These are phyloP conservation scores for Pulveroboletus sp. DNA, from an alignment of 1,284 basidiomycete genomes.

Conservation along the genomic window DNA sequence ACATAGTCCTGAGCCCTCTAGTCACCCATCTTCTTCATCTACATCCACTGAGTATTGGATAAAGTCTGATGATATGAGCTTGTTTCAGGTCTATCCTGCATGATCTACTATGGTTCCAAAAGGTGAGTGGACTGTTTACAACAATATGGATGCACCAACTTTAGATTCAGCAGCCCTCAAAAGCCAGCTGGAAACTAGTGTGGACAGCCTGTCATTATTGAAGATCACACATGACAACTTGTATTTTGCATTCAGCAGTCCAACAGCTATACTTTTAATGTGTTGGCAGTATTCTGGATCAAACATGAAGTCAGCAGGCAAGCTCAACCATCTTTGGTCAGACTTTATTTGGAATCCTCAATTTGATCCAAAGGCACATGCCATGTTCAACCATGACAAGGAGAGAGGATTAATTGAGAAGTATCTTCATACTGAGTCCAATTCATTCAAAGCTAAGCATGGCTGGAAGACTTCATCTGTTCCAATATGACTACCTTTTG, in stretches of 20 bases:
- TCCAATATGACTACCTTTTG: neutral
- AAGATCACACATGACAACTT: too few species aligned
- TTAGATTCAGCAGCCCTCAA: too few species aligned
- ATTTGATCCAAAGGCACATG: neutral
- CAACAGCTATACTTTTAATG: constrained; percentile 9
- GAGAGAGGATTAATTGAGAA: neutral
- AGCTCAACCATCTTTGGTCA: constrained; percentile 3
- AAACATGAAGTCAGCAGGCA: constrained; percentile 1
- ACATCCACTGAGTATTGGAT: too few species aligned
- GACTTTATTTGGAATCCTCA: neutral
- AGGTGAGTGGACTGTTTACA: too few species aligned
- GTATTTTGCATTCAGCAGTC: neutral
- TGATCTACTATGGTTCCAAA: too few species aligned
- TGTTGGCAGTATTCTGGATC: constrained; percentile 13
- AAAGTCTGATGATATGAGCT: too few species aligned
- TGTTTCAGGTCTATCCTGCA: too few species aligned
- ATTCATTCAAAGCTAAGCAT: neutral
- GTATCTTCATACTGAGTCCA: neutral
- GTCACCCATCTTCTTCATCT: too few species aligned
- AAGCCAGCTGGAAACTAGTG: too few species aligned
- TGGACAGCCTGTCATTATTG: too few species aligned
- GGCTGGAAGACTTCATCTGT: neutral
- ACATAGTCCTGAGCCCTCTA: too few species aligned
- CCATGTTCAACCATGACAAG: neutral
- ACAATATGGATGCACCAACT: too few species aligned